Percentiles rank a stretch among this genome's conserved stretches.
These are phyloP conservation scores for Microsporum audouinii DNA, from an alignment of 2,329 filamentous ascomycete species.

Conservation along the genomic window DNA sequence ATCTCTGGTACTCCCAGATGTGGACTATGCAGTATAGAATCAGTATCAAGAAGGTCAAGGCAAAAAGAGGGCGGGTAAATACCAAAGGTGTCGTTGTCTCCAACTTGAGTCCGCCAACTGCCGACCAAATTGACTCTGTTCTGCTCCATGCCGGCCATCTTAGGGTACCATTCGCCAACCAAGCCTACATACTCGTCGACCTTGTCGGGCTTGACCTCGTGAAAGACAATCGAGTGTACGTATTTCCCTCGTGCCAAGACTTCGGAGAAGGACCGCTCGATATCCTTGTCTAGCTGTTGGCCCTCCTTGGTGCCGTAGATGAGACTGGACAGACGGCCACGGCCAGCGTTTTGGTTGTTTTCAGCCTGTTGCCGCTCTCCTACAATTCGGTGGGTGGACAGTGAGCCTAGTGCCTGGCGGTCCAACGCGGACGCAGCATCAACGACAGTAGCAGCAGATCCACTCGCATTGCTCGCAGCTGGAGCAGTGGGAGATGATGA, in stretches of 20 bases:
- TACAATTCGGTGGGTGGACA: constrained; percentile 41
- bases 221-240: constrained; percentile 93
- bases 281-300: constrained; percentile 84
- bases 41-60: not conserved
- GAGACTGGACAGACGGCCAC: constrained; percentile 66
- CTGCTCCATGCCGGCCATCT: constrained; percentile 69
- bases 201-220: constrained; percentile 89
- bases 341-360: constrained; percentile 43
- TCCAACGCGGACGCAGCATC: constrained; percentile 32
- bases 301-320: constrained; percentile 97
- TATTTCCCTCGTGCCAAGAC: constrained; percentile 94
- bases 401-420: constrained; percentile 48
- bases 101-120: constrained; percentile 96
- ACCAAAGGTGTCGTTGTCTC: constrained; percentile 95
- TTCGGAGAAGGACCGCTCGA: constrained; percentile 91
- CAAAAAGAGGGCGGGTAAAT: constrained; percentile 25
- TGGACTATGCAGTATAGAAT: constrained; percentile 55
- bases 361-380: constrained; percentile 44
- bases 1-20: constrained; percentile 99
- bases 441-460: constrained; percentile 23
- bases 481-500: constrained; percentile 34
- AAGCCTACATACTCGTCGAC: constrained; percentile 89
- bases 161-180: constrained; percentile 84
- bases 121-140: constrained; percentile 95
- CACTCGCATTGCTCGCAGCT: constrained; percentile 36